These are phyloP conservation scores for Amanita subjunquillea DNA, from an alignment of 768 basidiomycete genomes.

Conservation along the genomic window DNA sequence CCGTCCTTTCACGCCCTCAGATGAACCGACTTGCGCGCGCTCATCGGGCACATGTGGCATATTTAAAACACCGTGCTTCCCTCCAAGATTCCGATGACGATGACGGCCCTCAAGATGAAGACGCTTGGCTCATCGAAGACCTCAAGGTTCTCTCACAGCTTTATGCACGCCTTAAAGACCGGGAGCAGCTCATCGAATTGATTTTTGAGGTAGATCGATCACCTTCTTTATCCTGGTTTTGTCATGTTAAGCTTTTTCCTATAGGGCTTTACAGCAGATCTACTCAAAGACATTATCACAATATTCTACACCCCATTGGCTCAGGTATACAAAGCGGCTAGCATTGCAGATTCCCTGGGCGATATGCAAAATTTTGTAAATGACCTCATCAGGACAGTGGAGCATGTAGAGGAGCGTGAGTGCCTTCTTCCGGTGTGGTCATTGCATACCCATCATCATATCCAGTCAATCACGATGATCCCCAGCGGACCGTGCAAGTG, in stretches of 20 bases:
- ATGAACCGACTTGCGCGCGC: conserved; percentile 74
- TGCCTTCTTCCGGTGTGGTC: conserved; percentile 8
- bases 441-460: conserved; percentile 1
- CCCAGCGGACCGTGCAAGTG: conserved; percentile 76
- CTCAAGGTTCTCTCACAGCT: conserved; percentile 70
- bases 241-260: not conserved
- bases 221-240: not conserved
- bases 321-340: conserved; percentile 95
- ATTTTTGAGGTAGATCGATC: conserved; percentile 74
- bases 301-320: conserved; percentile 97
- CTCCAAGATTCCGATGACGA: conserved; percentile 84
- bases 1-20: conserved; percentile 65
- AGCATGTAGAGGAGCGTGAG: conserved; percentile 82
- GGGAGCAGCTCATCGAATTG: conserved; percentile 84
- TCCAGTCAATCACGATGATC: conserved; percentile 74
- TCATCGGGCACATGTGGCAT: conserved; percentile 69
- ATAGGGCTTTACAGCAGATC: conserved; percentile 88
- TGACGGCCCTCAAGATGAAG: conserved; percentile 87
- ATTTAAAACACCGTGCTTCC: conserved; percentile 47
- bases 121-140: conserved; percentile 96
- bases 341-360: conserved; percentile 85
- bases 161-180: conserved; percentile 72
- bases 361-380: conserved; percentile 93
- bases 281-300: conserved; percentile 96
- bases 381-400: conserved; percentile 91